phyloP scores from a whole-genome alignment of 352 stramenopile species.

The Aphanomyces cochlioides region DNA sequence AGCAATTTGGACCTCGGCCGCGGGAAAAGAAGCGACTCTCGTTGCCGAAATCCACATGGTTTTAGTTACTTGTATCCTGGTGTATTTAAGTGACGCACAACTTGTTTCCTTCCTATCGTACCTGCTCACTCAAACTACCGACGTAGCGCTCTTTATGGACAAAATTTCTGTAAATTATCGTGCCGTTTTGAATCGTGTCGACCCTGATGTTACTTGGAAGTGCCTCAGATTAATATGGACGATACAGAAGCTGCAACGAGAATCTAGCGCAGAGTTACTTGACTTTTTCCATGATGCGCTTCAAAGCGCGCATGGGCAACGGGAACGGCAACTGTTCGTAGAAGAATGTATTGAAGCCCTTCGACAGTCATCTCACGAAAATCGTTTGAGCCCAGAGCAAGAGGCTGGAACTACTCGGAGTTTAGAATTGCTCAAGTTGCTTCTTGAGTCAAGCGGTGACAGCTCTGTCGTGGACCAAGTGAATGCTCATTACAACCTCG shows the following conservation, averaged over 20 bases:
- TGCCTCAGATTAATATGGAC: conserved; percentile 78
- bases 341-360: conserved; percentile 19
- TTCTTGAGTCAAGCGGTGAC: conserved; percentile 76
- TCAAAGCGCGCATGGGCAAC: not conserved
- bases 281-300: conserved; percentile 32
- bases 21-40: conserved; percentile 81
- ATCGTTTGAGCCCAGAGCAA: not conserved
- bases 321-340: conserved; percentile 9
- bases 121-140: conserved; percentile 42
- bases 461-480: conserved; percentile 75
- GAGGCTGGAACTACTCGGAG: conserved; percentile 13
- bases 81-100: conserved; percentile 67
- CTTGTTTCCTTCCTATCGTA: conserved; percentile 67
- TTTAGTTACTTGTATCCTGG: conserved; percentile 60
- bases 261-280: conserved; percentile 63
- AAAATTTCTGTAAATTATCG: conserved; percentile 59
- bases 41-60: conserved; percentile 81
- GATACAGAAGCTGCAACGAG: conserved; percentile 44
- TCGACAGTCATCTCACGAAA: not conserved
- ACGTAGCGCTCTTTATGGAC: conserved; percentile 68
- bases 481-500: conserved; percentile 66
- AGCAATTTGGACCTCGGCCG: conserved; percentile 76
- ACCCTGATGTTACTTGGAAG: conserved; percentile 52
- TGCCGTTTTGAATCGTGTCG: conserved; percentile 68
- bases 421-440: conserved; percentile 71